Evolutionary conservation across 148 eudicot species (phyloP).

Genomic region (Camellia granthamiana): DNA sequence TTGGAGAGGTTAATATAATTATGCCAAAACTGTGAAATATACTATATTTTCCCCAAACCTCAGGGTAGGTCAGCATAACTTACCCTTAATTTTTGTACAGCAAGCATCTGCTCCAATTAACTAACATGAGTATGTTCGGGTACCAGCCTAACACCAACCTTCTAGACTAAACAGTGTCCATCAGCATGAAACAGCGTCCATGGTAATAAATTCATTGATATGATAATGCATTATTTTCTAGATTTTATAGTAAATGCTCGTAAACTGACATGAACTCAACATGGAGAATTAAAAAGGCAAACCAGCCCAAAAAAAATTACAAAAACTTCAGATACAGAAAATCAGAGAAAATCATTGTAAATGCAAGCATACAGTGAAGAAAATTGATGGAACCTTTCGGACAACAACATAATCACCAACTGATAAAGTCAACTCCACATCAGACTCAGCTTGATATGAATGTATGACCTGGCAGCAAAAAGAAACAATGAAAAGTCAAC

Average conservation of each 20-base stretch:
- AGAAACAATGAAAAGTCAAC: background rate
- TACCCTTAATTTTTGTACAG: background rate
- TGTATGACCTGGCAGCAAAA: constrained; percentile 54
- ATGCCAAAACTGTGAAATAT: too few relatives aligned
- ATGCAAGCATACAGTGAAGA: background rate
- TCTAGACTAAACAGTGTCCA: background rate
- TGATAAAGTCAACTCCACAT: constrained; percentile 66
- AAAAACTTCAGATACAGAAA: background rate
- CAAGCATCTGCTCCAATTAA: background rate
- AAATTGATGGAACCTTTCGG: constrained; percentile 51
- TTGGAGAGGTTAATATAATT: too few relatives aligned
- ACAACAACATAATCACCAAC: constrained; percentile 82
- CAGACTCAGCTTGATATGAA: constrained; percentile 79
- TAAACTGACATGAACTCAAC: background rate
- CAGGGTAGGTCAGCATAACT: too few relatives aligned
- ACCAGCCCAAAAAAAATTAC: background rate
- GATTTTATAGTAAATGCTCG: background rate
- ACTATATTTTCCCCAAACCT: too few relatives aligned
- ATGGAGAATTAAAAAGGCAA: background rate
- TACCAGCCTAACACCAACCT: background rate
- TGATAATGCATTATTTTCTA: background rate
- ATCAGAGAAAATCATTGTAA: background rate
- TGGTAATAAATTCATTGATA: background rate
- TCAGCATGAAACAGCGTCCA: constrained; percentile 6
- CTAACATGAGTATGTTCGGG: background rate